Percentiles rank a stretch among this genome's conserved stretches.
Conservation (phyloP, 441 rosid genomes). For the Populus hybrid region DNA sequence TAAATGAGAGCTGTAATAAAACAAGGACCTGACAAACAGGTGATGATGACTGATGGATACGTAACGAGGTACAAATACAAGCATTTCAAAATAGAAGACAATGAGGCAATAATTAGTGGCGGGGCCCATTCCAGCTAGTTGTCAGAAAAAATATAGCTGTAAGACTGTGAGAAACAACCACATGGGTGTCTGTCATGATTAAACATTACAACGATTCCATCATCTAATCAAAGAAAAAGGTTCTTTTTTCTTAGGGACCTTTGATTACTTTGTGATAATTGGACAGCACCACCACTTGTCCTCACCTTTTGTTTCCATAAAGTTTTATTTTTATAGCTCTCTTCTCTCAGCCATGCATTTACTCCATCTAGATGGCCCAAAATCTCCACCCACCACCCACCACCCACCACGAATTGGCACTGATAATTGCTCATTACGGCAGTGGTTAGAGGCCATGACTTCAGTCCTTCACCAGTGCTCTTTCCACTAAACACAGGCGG, state of each 20-base stretch:
- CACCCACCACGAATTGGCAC: neutral
- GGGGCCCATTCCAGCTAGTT: conserved; percentile 30
- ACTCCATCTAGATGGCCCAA: neutral
- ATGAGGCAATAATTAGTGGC: conserved; percentile 12
- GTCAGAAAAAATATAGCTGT: neutral
- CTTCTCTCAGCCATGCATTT: neutral
- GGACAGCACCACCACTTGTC: neutral
- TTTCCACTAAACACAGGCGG: conserved; percentile 8
- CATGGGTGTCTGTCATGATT: conserved; percentile 15
- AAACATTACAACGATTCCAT: conserved; percentile 12
- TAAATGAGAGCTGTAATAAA: no score
- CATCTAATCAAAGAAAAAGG: neutral
- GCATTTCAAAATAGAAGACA: neutral
- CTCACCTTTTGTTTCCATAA: neutral
- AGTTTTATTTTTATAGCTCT: neutral
- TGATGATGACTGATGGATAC: no score
- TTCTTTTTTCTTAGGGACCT: neutral
- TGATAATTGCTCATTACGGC: neutral
- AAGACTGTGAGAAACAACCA: conserved; percentile 5
- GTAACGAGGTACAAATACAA: no score
- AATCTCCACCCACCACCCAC: neutral
- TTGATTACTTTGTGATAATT: neutral
- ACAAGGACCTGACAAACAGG: no score
- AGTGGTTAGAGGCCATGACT: neutral
- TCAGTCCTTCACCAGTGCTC: conserved; percentile 12